Evolutionary conservation across 495 filamentous ascomycete genomes (phyloP), one percentile per base, ranked within the genome.

Genomic region (Penicillium cataractarum): DNA sequence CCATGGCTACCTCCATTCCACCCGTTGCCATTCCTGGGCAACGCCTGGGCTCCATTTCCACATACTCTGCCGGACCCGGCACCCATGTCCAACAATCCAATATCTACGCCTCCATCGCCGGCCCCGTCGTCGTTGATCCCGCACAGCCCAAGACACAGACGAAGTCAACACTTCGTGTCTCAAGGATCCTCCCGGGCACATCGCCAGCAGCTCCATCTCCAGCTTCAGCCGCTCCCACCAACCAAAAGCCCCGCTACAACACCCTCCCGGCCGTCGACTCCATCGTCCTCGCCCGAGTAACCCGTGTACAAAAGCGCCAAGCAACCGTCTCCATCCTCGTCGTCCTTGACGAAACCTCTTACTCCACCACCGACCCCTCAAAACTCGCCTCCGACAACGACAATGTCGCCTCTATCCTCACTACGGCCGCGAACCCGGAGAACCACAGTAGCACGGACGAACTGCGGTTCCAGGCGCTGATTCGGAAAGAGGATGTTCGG

Each of bases 401-500:
- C 44, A 86, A 90, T 60, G 66, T 84, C 55, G 73, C 72, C n/a
- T 71, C 76, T n/a, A 79, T 81, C 49, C 69, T 81, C 26, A 72
- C 73, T 7, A 75, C 74, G 17, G 74, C 77, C 42, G 75, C 78
- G 21, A 78, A 81, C 62, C 75, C 78, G 2, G 78, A 80, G 56
- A 80, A 79, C 63, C 74, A 80, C 62, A 79, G 71, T 53, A 82
- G 67, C 60, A 75, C 76, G 13, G 82, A 84, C 53, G 82, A 83
- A 54, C 67, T 81, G 17, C 75, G 78, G 19, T 86, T 80, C 73
- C 78, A 76, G 49, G 82, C 75, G 7, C 68, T 81, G 15, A 82
- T 88, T 48, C 83, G 94, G 9, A 86, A 87, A 63, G 94, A 98
- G 76, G 95, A 99, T 69, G 91, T 99, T 13, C 82, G 95, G 55